Base-by-base conservation (phyloP, 1,284 basidiomycete species). In the Cryptococcus sp. region DNA sequence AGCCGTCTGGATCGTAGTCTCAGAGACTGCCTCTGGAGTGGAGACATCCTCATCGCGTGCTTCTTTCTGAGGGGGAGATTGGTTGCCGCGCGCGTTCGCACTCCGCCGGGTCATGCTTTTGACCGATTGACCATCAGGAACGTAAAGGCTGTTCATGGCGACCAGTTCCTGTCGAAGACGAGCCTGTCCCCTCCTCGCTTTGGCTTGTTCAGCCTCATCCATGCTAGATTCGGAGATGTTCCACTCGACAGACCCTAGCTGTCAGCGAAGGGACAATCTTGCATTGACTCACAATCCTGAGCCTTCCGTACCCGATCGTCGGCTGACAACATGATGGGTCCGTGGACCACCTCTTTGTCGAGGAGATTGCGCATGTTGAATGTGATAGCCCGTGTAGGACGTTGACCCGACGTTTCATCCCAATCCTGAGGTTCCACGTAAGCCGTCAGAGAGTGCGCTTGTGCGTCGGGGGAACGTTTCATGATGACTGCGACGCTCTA, bases 351-450 rank as follows among this genome's bases (percentile, higher is more conserved):
- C 27, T 69, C 48, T 17, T 71, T 79, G 49, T 78, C 70, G 23
- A 82, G 57, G 54, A 67, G 74, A 65, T 78, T 81, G 20, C 61
- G 63, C 40, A 79, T 62, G 1, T 57, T 65, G 17, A 86, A 65
- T 20, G 78, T 69, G 17, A 86, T 67, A 54, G 83, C 80, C 6
- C 80, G 77, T 39, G 83, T 0, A 81, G 83, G 47, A 57, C 61
- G 50, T 72, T 72, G 2, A 64, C 66, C 6, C 70, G 13, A 42
- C 3, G 22, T 19, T 4, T 19, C 77, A 35, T 79, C 73, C 81
- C 82, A 84, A 11, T 83, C 78, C 2, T 75, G 76, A 10, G 88
- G 89, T 69, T 88, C 83, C 8, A 90, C 83, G 81, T 84, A 90
- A 2, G 89, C 80, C 16, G 83, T 81, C 66, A 91, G 78, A 25